phyloP scores from a whole-genome alignment of 768 basidiomycete genomes.

The Dentipellis sp. region DNA sequence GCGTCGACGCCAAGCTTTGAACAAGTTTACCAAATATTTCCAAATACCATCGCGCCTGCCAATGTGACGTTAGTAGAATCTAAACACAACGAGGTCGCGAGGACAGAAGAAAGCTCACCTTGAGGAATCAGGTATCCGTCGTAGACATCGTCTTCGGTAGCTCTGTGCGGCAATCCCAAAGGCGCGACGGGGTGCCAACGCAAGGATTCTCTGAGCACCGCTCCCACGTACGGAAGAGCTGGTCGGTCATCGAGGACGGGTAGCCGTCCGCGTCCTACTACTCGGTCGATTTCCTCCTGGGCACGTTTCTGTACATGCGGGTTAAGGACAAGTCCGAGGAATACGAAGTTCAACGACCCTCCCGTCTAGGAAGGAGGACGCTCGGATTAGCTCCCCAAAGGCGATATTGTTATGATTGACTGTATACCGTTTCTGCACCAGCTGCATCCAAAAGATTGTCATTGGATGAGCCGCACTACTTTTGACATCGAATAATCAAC shows the following conservation, averaged over 20 bases:
- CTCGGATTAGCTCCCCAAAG: too few species aligned
- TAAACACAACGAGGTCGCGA: too few species aligned
- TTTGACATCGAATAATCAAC: too few species aligned
- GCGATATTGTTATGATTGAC: neutral
- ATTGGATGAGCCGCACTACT: too few species aligned
- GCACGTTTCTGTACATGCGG: conserved; percentile 14
- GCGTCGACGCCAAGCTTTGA: too few species aligned
- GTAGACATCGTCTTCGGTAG: neutral
- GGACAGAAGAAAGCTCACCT: neutral
- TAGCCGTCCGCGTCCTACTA: conserved; percentile 23
- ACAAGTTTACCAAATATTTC: too few species aligned
- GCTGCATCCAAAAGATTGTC: neutral
- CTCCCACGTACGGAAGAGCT: conserved; percentile 26
- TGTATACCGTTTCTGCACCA: neutral
- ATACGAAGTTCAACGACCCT: neutral
- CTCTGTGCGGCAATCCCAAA: neutral
- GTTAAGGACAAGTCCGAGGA: conserved; percentile 14
- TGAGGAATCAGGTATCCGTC: neutral
- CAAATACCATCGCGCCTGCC: too few species aligned
- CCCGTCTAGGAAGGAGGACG: too few species aligned
- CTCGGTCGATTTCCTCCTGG: conserved; percentile 29
- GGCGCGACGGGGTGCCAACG: conserved; percentile 15
- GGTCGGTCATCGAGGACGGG: conserved; percentile 25
- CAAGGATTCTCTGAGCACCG: conserved; percentile 29
- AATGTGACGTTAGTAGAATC: too few species aligned